A percentile compares a stretch with the other conserved stretches of the same genome.
These are phyloP conservation scores for Thermomucor indicae-seudaticae DNA, from an alignment of 371 early-diverging fungal genomes.

Conservation along the genomic window DNA sequence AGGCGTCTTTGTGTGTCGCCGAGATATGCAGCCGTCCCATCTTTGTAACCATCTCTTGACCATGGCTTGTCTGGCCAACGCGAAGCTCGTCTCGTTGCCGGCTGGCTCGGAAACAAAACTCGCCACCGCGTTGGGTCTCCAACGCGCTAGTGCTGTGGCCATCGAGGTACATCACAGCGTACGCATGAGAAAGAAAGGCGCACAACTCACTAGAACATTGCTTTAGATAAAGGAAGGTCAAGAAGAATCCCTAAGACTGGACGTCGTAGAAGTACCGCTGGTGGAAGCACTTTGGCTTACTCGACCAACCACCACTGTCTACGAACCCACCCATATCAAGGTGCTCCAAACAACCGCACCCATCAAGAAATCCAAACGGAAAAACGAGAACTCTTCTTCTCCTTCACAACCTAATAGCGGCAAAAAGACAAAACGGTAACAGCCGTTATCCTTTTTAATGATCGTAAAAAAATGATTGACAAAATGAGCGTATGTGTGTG, in stretches of 20 bases:
- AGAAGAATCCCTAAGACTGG: slow-evolving; percentile 24
- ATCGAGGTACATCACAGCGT: slow-evolving; percentile 12
- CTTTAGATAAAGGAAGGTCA: slow-evolving; percentile 10
- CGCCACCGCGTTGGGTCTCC: slow-evolving; percentile 13
- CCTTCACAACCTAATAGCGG: not conserved
- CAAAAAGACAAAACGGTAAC: not conserved
- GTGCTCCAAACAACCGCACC: slow-evolving; percentile 26
- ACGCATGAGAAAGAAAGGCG: not conserved
- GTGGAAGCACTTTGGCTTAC: slow-evolving; percentile 29
- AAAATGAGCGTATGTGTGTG: not conserved
- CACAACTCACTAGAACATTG: too few relatives aligned
- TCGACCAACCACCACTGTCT: slow-evolving; percentile 2
- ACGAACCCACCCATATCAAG: slow-evolving; percentile 17
- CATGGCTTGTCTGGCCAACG: slow-evolving; percentile 28
- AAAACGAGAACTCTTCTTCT: not conserved
- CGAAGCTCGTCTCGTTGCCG: slow-evolving; percentile 25
- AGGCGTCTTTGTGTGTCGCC: slow-evolving; percentile 31
- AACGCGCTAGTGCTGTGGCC: slow-evolving; percentile 15
- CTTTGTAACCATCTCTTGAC: slow-evolving; percentile 28
- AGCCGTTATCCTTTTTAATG: not conserved
- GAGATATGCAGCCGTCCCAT: slow-evolving; percentile 31
- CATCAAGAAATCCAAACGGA: slow-evolving; percentile 1
- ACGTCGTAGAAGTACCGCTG: slow-evolving; percentile 12
- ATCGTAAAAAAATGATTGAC: not conserved
- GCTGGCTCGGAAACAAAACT: slow-evolving; percentile 20